These are phyloP conservation scores for Xerocomellus amylosporus DNA, from an alignment of 768 basidiomycete species.

Conservation along the genomic window DNA sequence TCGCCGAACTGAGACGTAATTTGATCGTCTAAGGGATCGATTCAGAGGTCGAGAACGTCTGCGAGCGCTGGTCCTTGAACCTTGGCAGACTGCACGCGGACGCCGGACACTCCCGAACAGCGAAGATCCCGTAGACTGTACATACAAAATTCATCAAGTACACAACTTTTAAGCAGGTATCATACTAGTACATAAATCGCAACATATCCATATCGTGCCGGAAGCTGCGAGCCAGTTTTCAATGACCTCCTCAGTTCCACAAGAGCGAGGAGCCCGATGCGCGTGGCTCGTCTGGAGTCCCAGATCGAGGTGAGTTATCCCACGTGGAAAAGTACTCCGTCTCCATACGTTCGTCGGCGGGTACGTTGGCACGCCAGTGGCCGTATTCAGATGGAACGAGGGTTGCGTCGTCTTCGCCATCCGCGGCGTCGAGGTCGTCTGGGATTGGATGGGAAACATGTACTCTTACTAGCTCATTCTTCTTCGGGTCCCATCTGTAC, in stretches of 20 bases:
- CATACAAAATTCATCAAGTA: background rate
- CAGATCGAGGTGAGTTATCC: background rate
- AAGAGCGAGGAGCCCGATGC: background rate
- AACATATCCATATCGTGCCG: background rate
- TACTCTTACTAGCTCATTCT: background rate
- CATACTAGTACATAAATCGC: background rate
- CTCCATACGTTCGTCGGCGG: background rate
- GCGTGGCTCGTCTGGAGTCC: background rate
- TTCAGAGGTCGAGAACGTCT: too few relatives aligned
- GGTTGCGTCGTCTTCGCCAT: constrained; percentile 14
- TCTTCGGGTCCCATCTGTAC: constrained; percentile 14
- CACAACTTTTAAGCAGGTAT: too few relatives aligned
- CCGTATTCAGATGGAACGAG: constrained; percentile 16
- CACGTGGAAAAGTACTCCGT: constrained; percentile 1
- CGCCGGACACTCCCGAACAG: too few relatives aligned
- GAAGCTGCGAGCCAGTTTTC: too few relatives aligned
- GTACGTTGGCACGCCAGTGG: background rate
- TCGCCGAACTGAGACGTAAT: too few relatives aligned
- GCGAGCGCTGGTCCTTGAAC: too few relatives aligned
- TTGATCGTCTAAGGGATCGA: too few relatives aligned
- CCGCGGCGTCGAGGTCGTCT: background rate
- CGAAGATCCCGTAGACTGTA: too few relatives aligned
- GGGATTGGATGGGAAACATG: background rate
- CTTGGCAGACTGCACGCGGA: too few relatives aligned
- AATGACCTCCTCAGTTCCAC: background rate